These are phyloP conservation scores for Pseudozyma sp. DNA, from an alignment of 1,284 basidiomycete genomes.

Conservation along the genomic window DNA sequence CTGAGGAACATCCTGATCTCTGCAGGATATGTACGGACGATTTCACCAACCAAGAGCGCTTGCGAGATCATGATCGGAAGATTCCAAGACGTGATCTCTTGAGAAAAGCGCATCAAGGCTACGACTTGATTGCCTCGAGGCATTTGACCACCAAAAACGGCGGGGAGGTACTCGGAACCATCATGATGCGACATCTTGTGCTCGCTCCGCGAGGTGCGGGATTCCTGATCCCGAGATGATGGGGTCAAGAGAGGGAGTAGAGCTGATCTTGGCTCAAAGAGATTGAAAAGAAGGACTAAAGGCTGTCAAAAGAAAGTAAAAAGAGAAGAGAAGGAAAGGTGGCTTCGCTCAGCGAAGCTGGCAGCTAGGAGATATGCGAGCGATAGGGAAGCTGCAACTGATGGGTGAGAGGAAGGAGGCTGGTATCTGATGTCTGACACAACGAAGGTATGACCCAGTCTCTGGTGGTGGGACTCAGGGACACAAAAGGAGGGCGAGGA, in stretches of 20 bases:
- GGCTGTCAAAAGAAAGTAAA: neutral
- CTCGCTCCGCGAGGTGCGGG: neutral
- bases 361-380: neutral
- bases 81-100: slow-evolving; percentile 37
- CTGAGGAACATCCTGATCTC: slow-evolving; percentile 36
- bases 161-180: slow-evolving; percentile 28
- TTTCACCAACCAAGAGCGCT: slow-evolving; percentile 32
- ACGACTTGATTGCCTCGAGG: slow-evolving; percentile 26
- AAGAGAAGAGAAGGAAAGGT: neutral
- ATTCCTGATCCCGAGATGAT: slow-evolving; percentile 1
- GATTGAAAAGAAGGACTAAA: neutral
- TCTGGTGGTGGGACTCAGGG: slow-evolving; percentile 8
- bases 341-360: slow-evolving; percentile 13
- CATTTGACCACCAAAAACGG: slow-evolving; percentile 13
- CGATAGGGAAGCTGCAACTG: neutral
- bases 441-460: slow-evolving; percentile 9
- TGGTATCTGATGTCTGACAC: slow-evolving; percentile 2
- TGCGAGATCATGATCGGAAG: slow-evolving; percentile 33
- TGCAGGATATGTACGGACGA: slow-evolving; percentile 40
- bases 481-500: neutral
- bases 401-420: neutral
- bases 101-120: slow-evolving; percentile 29
- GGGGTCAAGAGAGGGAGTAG: neutral
- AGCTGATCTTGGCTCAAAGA: slow-evolving; percentile 3
- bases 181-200: slow-evolving; percentile 43